A percentile compares a stretch with the other conserved stretches of the same genome.
phyloP scores from a whole-genome alignment of 768 basidiomycete genomes.

The Boletales sp. region DNA sequence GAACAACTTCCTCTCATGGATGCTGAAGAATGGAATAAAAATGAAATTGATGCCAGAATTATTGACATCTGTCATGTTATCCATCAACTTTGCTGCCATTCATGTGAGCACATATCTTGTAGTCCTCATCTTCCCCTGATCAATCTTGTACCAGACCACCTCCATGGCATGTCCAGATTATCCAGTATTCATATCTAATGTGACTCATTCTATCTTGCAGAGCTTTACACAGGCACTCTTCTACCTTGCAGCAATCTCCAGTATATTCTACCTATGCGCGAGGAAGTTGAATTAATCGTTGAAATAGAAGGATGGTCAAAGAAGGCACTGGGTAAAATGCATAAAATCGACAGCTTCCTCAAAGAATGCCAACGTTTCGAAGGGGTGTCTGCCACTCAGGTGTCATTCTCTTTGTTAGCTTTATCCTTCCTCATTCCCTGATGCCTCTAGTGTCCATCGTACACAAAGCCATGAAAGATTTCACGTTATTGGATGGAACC shows the following conservation, averaged over 20 bases:
- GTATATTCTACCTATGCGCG: conserved; percentile 12
- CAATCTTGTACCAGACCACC: conserved; percentile 3
- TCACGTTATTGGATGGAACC: conserved; percentile 35
- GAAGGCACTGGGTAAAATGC: conserved; percentile 13
- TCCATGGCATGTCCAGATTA: conserved; percentile 2
- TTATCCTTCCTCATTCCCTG: neutral
- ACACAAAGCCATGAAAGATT: conserved; percentile 11
- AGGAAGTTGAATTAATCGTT: conserved; percentile 12
- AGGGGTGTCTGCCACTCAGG: conserved; percentile 25
- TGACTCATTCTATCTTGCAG: neutral
- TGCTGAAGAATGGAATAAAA: conserved; percentile 24
- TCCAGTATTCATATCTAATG: neutral
- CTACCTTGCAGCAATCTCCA: conserved; percentile 11
- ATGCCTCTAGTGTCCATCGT: conserved; percentile 2
- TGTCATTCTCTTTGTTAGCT: neutral
- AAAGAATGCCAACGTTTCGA: conserved; percentile 25
- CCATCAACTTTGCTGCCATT: conserved; percentile 17
- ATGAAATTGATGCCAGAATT: conserved; percentile 13
- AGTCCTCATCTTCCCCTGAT: neutral
- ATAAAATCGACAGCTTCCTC: conserved; percentile 18
- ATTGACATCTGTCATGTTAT: conserved; percentile 16
- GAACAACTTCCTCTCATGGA: conserved; percentile 35
- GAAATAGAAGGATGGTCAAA: conserved; percentile 18
- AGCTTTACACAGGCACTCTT: conserved; percentile 9
- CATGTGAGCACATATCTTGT: conserved; percentile 15